Evolutionary conservation across 129 eudicot species (phyloP).

Genomic region (Chrysanthemum makinoi): DNA sequence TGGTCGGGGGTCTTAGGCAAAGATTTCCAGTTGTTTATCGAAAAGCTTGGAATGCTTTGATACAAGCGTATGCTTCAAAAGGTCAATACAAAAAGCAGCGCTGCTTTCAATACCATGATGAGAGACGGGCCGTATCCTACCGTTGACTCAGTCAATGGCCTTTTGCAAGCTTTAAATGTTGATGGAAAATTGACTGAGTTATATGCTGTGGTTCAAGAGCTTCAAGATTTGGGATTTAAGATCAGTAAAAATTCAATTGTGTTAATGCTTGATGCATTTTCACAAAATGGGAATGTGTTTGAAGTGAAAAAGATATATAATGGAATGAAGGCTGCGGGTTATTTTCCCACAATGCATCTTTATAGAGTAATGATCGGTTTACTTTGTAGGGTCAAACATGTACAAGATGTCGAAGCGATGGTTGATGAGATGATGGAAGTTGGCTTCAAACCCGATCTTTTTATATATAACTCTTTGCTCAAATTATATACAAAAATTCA

Average conservation of each 20-base stretch:
- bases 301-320: neutral
- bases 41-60: conserved; percentile 71
- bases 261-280: conserved; percentile 91
- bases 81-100: conserved; percentile 92
- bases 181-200: conserved; percentile 79
- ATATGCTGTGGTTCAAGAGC: conserved; percentile 74
- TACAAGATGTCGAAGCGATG: conserved; percentile 71
- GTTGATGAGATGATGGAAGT: neutral
- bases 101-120: conserved; percentile 93
- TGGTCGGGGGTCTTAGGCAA: conserved; percentile 62
- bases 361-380: conserved; percentile 54
- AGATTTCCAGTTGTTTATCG: conserved; percentile 50
- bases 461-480: conserved; percentile 68
- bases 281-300: neutral
- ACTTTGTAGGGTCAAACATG: conserved; percentile 63
- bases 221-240: conserved; percentile 93
- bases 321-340: neutral
- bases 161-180: conserved; percentile 81
- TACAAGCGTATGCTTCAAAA: conserved; percentile 72
- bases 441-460: conserved; percentile 85
- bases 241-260: conserved; percentile 79
- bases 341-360: conserved; percentile 21
- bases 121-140: conserved; percentile 93
- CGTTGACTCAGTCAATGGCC: conserved; percentile 62
- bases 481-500: conserved; percentile 67